A percentile compares a stretch with the other conserved stretches of the same genome.
These are phyloP conservation scores for Alternaria consortialis DNA, from an alignment of 2,329 filamentous ascomycete genomes.

Conservation along the genomic window DNA sequence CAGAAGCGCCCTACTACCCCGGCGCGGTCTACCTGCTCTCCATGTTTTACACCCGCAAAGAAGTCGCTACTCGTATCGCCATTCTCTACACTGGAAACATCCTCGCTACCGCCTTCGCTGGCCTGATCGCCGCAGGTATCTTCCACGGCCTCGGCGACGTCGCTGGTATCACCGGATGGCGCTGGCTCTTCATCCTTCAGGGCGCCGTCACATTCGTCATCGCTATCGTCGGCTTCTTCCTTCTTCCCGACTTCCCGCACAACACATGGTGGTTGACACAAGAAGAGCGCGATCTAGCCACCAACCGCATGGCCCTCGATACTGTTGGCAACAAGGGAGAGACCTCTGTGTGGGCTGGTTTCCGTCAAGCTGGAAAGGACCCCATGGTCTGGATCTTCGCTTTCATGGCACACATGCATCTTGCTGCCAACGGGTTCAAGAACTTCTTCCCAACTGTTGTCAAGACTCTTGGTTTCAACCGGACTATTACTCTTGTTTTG, in stretches of 20 bases:
- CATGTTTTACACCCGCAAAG: conserved; percentile 50
- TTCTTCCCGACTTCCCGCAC: conserved; percentile 52
- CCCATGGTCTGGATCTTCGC: conserved; percentile 56
- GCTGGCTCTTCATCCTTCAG: conserved; percentile 43
- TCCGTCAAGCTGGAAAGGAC: conserved; percentile 61
- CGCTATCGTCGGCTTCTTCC: conserved; percentile 49
- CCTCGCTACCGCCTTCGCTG: conserved; percentile 54
- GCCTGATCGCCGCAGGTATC: conserved; percentile 53
- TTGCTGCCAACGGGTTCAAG: conserved; percentile 53
- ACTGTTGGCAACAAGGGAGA: conserved; percentile 59
- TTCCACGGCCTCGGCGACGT: conserved; percentile 38
- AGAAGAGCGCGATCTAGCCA: conserved; percentile 55
- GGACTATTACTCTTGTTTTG: conserved; percentile 61
- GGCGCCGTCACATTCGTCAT: conserved; percentile 45
- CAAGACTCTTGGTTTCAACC: conserved; percentile 60
- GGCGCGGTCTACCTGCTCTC: conserved; percentile 51
- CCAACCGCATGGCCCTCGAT: conserved; percentile 55
- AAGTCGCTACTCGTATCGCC: conserved; percentile 62
- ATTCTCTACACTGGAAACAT: conserved; percentile 53
- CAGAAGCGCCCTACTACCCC: conserved; percentile 52
- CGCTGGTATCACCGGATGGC: conserved; percentile 35
- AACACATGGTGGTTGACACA: conserved; percentile 58
- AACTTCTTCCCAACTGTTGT: conserved; percentile 60
- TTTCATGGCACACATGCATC: conserved; percentile 44
- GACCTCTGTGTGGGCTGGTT: conserved; percentile 58